Evolutionary conservation across 768 basidiomycete genomes (phyloP).

Genomic region (Strobilomyces confusus): DNA sequence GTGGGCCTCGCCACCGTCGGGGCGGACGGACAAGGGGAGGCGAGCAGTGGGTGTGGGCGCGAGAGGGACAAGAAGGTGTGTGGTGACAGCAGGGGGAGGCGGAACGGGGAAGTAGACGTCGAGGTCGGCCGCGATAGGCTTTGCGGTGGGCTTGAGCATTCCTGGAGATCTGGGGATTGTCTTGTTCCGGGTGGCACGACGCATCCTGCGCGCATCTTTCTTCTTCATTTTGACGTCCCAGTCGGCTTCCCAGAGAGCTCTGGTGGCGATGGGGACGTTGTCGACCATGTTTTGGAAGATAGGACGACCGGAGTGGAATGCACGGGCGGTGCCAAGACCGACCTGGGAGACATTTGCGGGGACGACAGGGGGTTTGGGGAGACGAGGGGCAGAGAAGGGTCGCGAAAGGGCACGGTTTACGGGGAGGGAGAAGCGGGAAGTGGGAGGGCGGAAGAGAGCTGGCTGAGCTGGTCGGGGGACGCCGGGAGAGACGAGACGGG

Average conservation of each 20-base stretch:
- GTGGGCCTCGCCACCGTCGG: slow-evolving; percentile 16
- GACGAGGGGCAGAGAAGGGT: slow-evolving; percentile 43
- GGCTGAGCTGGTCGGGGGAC: slow-evolving; percentile 42
- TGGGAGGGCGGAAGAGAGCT: slow-evolving; percentile 12
- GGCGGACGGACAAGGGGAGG: slow-evolving; percentile 47
- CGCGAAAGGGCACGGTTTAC: slow-evolving; percentile 48
- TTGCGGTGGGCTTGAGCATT: slow-evolving; percentile 26
- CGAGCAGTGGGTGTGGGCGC: slow-evolving; percentile 69
- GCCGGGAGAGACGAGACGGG: slow-evolving; percentile 52
- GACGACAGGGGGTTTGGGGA: slow-evolving; percentile 53
- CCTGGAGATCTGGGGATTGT: slow-evolving; percentile 21
- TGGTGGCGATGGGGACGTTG: slow-evolving; percentile 72
- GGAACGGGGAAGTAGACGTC: slow-evolving; percentile 58
- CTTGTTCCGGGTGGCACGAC: slow-evolving; percentile 21
- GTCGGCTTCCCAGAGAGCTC: slow-evolving; percentile 73
- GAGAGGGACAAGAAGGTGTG: slow-evolving; percentile 70
- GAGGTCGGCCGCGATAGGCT: slow-evolving; percentile 24
- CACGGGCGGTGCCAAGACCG: slow-evolving; percentile 72
- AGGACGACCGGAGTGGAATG: slow-evolving; percentile 68
- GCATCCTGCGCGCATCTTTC: slow-evolving; percentile 31
- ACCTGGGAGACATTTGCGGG: slow-evolving; percentile 57
- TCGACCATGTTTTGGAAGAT: slow-evolving; percentile 78
- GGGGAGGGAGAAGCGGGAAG: slow-evolving; percentile 51
- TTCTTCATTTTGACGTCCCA: slow-evolving; percentile 56
- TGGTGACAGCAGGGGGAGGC: slow-evolving; percentile 43